Percentiles rank a stretch among this genome's conserved stretches.
Conservation (phyloP, 2,329 filamentous ascomycete genomes). For the Knoxdaviesia capensis region DNA sequence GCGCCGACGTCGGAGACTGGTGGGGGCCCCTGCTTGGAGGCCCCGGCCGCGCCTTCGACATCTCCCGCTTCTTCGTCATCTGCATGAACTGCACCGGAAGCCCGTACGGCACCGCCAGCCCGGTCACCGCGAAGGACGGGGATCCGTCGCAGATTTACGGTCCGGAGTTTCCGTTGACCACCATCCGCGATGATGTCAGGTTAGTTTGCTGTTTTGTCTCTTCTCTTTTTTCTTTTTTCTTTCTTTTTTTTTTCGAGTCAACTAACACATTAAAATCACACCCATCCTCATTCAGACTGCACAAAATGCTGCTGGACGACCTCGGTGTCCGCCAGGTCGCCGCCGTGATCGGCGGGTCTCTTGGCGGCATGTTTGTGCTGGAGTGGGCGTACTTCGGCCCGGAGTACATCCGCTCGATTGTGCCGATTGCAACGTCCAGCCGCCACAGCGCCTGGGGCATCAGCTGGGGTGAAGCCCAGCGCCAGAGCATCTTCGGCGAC, state of each 20-base stretch:
- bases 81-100: slow-evolving; percentile 76
- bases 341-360: slow-evolving; percentile 62
- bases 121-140: slow-evolving; percentile 74
- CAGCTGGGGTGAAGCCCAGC: slow-evolving; percentile 75
- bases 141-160: slow-evolving; percentile 61
- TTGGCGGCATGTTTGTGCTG: slow-evolving; percentile 78
- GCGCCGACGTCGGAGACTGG: slow-evolving; percentile 71
- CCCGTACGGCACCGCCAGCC: slow-evolving; percentile 73
- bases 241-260: no score
- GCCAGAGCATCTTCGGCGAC: slow-evolving; percentile 91
- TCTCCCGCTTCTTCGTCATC: slow-evolving; percentile 64
- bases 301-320: slow-evolving; percentile 63
- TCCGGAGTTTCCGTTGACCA: slow-evolving; percentile 89
- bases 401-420: slow-evolving; percentile 60
- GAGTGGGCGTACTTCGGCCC: slow-evolving; percentile 85
- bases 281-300: slow-evolving; percentile 30
- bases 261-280: no score
- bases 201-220: slow-evolving; percentile 21
- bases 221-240: background rate
- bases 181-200: slow-evolving; percentile 89
- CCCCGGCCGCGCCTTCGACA: slow-evolving; percentile 61
- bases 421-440: slow-evolving; percentile 71
- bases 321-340: slow-evolving; percentile 62
- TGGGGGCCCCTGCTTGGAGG: slow-evolving; percentile 70
- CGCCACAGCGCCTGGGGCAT: slow-evolving; percentile 79